Evolutionary conservation across 2,329 filamentous ascomycete genomes (phyloP).

Genomic region (Thelonectria rubi): DNA sequence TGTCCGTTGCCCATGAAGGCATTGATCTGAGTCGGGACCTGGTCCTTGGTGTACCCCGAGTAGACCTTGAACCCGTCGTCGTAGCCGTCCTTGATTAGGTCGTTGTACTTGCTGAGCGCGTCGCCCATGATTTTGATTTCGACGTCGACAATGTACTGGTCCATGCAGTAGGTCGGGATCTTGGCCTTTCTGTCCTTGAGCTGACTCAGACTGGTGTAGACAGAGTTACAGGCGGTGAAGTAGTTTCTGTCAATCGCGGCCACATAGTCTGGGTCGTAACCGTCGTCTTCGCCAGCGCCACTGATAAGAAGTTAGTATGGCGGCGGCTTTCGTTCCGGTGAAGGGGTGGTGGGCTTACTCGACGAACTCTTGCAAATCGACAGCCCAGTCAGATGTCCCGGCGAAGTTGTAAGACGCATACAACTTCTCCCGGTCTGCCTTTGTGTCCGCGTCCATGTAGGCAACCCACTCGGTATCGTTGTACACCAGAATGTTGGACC

Average conservation of each 20-base stretch:
- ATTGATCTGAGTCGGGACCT: constrained; percentile 23
- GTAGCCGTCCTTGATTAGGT: constrained; percentile 26
- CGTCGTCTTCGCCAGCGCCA: constrained; percentile 1
- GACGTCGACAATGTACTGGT: constrained; percentile 21
- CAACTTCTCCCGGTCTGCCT: constrained; percentile 21
- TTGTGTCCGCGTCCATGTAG: constrained; percentile 37
- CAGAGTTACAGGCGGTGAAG: background rate
- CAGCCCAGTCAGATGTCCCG: constrained; percentile 40
- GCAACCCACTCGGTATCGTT: constrained; percentile 32
- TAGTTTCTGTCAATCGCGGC: background rate
- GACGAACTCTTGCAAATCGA: constrained; percentile 33
- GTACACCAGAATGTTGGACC: constrained; percentile 1
- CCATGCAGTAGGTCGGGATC: constrained; percentile 22
- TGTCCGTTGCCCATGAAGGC: constrained; percentile 21
- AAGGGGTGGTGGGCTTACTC: constrained; percentile 6
- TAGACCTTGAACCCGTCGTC: constrained; percentile 28
- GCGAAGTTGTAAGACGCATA: constrained; percentile 35
- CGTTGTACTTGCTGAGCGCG: constrained; percentile 23
- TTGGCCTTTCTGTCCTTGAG: constrained; percentile 13
- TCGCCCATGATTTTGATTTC: constrained; percentile 22
- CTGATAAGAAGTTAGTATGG: constrained; percentile 4
- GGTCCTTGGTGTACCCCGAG: constrained; percentile 20
- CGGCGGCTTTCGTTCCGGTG: background rate
- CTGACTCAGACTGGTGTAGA: constrained; percentile 40
- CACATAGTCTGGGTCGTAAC: constrained; percentile 4